Base-by-base conservation (phyloP, 208 protist species). In the Wallacemonas rigidus region DNA sequence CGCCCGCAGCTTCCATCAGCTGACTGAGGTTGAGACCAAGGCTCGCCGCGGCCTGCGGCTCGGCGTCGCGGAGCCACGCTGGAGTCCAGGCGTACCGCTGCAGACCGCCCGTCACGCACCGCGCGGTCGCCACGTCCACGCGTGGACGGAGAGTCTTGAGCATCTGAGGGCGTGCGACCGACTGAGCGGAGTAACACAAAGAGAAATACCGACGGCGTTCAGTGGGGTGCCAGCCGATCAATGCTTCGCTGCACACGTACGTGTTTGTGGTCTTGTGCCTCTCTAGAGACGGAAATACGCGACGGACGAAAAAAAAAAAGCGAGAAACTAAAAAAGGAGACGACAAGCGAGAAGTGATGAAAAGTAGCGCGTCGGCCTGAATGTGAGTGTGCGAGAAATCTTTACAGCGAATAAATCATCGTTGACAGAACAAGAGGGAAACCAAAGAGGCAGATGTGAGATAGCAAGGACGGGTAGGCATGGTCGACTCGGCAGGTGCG, bases 1-100 rank as follows among this genome's bases (percentile, higher is more conserved):
- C 67, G 17, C 86, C 91, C 1, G 89, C 91, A 1, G 78, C 74
- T 65, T 85, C 80, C 91, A 95, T 95, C 40, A 95, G 77, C 26
- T 79, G 60, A 35, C 80, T 80, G 15, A 95, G 83, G 17, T 76
- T 76, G 14, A 93, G 85, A 50, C 75, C 69, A 39, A 82, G 70
- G 14, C 75, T 88, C 4, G 76, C 65, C 0, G 91, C 91, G 5
- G 83, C 85, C 26, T 75, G 82, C 3, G 83, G 83, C 72, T 95
- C 88, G 2, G 85, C 83, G 26, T 83, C 68, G 0, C 87, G 86
- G 43, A 95, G 81, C 89, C 91, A 95, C 9, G 71, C 74, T 1
- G 91, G 85, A 6, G 74, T 80, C 89, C 91, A 95, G 38, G 91
- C 80, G 55, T 68, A 79, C 7, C 69, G 26, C 45, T 67, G 62